Evolutionary conservation across 2,329 filamentous ascomycete species (phyloP), one percentile per base, ranked within the genome.

Genomic region (Venturia carpophila): DNA sequence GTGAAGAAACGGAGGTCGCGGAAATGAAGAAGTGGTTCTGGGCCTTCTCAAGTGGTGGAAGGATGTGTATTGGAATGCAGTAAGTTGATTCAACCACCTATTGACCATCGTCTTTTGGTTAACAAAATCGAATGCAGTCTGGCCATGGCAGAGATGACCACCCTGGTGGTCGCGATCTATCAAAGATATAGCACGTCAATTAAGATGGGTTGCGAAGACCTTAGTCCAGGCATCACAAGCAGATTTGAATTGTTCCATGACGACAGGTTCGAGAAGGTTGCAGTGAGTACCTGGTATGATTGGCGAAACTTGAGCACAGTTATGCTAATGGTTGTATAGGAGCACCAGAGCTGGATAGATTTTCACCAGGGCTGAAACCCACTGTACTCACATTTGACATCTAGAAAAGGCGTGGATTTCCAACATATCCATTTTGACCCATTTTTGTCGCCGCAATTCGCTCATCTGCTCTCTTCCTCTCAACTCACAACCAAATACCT

Each of bases 111-210:
- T 49, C n/a, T 43, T 9, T 10, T 15, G 4, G 11, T 11, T 63
- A 43, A 45, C 45, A 34, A 62, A 10, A n/a, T 49, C 7, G 13
- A 15, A 21, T 58, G 34, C 60, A 79, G 77, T 69, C 71, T 82
- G 10, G 80, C 80, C 1, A 80, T 81, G 75, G 78, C 78, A 15
- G 80, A 82, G 68, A 81, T 82, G 79, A 79, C 77, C 0, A 79
- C 77, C 1, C 69, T 82, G 9, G 69, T 78, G 0, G 75, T 79
- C 4, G 76, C 78, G 1, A 67, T 82, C 5, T 81, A 82, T 69
- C 70, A 76, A 62, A 72, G 69, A 37, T 82, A 80, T 68, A 71
- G 60, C 3, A 81, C 79, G 1, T 68, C 66, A 24, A 68, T 75
- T 47, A 66, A 67, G 24, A 63, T 68, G 37, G 70, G 72, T 7